These are phyloP conservation scores for Colletotrichum sp. DNA, from an alignment of 2,329 filamentous ascomycete species.

Conservation along the genomic window DNA sequence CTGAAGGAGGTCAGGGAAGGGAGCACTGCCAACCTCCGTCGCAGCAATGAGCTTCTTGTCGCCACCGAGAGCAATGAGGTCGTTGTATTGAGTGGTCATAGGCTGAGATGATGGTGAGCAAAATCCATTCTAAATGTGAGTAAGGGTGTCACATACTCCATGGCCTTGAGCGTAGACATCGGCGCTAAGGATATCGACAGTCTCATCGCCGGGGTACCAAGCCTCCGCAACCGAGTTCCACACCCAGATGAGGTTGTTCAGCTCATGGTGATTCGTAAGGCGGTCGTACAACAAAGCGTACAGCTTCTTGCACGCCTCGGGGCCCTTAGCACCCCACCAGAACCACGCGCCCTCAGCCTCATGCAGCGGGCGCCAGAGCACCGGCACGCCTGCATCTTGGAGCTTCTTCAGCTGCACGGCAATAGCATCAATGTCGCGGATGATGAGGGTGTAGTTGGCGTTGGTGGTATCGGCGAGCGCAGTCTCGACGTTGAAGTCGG, in stretches of 20 bases:
- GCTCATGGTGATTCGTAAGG: constrained; percentile 44
- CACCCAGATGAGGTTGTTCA: constrained; percentile 55
- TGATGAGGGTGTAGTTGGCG: constrained; percentile 51
- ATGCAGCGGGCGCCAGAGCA: constrained; percentile 53
- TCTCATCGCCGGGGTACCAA: constrained; percentile 53
- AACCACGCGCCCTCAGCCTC: constrained; percentile 58
- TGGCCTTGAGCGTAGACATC: constrained; percentile 51
- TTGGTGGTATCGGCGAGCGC: constrained; percentile 45
- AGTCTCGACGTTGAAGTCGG: constrained; percentile 49
- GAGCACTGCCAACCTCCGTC: constrained; percentile 51
- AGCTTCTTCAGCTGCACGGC: constrained; percentile 48
- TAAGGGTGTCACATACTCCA: constrained; percentile 35
- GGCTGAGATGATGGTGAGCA: constrained; percentile 27
- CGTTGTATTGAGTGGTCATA: constrained; percentile 48
- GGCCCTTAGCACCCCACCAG: constrained; percentile 56
- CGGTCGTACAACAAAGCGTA: constrained; percentile 48
- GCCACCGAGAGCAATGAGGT: constrained; percentile 43
- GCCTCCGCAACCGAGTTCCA: constrained; percentile 50
- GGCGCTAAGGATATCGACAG: constrained; percentile 50
- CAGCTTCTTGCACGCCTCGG: constrained; percentile 49
- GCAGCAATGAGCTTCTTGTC: constrained; percentile 54
- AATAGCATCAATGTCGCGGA: constrained; percentile 53
- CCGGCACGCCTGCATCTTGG: constrained; percentile 45
- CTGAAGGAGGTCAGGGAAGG: constrained; percentile 43
- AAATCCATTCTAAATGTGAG: too few relatives aligned